Evolutionary conservation across 2,329 filamentous ascomycete species (phyloP).

Genomic region (Ophiostoma sp.): DNA sequence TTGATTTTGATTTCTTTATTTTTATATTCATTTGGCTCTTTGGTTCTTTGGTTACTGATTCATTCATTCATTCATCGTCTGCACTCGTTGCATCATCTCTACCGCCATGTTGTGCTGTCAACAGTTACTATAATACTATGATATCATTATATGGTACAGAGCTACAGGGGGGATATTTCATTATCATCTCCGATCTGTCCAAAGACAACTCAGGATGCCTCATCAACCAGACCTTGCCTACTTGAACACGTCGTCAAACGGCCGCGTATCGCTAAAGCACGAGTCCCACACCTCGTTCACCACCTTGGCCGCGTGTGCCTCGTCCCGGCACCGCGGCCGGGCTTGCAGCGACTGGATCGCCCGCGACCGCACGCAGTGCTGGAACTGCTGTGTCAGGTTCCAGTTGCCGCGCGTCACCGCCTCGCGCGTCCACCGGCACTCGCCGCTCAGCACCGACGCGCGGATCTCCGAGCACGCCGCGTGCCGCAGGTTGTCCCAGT

Average conservation of each 20-base stretch:
- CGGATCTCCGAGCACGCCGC: constrained; percentile 96
- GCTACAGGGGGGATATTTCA: constrained; percentile 14
- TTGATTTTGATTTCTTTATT: constrained; percentile 17
- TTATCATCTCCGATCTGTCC: neutral
- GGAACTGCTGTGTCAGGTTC: constrained; percentile 86
- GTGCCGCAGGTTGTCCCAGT: constrained; percentile 75
- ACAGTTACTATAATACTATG: neutral
- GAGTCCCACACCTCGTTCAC: constrained; percentile 99
- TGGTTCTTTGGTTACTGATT: constrained; percentile 9
- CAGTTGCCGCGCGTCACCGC: constrained; percentile 80
- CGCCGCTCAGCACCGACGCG: constrained; percentile 85
- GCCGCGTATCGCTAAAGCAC: constrained; percentile 87
- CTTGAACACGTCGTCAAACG: constrained; percentile 95
- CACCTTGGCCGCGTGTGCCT: constrained; percentile 77
- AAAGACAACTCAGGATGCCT: no score
- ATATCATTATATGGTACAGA: constrained; percentile 13
- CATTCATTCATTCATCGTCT: neutral
- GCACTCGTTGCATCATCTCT: neutral
- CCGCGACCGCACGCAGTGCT: constrained; percentile 79
- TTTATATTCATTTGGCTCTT: neutral
- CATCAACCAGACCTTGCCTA: constrained; percentile 36
- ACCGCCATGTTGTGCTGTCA: neutral
- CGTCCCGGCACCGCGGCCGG: constrained; percentile 74
- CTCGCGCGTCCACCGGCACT: constrained; percentile 86
- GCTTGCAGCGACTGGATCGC: constrained; percentile 75